phyloP scores from a whole-genome alignment of 148 eudicot genomes.

The Camellia sinensis region DNA sequence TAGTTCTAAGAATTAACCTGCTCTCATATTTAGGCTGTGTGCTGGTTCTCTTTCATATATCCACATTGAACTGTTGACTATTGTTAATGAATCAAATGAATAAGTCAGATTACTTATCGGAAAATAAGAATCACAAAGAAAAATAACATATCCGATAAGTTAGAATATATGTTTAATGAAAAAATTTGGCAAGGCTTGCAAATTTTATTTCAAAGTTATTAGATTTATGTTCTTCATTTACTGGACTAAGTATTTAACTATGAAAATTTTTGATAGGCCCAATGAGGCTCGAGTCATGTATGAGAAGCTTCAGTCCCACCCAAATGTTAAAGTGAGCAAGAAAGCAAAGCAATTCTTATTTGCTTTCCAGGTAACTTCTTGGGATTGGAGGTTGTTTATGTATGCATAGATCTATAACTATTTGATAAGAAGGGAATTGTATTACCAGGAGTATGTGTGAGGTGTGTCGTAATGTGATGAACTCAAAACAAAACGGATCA shows the following conservation, averaged over 20 bases:
- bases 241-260: not conserved
- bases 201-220: not conserved
- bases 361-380: constrained; percentile 65
- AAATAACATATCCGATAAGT: not conserved
- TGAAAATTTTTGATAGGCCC: constrained; percentile 44
- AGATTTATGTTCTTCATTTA: not conserved
- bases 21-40: not conserved
- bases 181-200: not conserved
- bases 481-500: not conserved
- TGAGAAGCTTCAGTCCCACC: constrained; percentile 83
- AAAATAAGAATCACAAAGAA: not conserved
- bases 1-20: not conserved
- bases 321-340: constrained; percentile 69
- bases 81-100: not conserved
- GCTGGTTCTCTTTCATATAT: not conserved
- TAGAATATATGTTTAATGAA: not conserved
- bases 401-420: not conserved
- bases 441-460: not conserved
- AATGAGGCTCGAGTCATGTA: constrained; percentile 79
- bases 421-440: not conserved
- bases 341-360: constrained; percentile 64
- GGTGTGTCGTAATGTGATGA: not conserved
- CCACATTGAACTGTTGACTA: not conserved
- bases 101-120: not conserved
- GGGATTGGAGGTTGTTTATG: not conserved